These are phyloP conservation scores for Krasilnikovozyma curviuscula DNA, from an alignment of 768 basidiomycete species.

Conservation along the genomic window DNA sequence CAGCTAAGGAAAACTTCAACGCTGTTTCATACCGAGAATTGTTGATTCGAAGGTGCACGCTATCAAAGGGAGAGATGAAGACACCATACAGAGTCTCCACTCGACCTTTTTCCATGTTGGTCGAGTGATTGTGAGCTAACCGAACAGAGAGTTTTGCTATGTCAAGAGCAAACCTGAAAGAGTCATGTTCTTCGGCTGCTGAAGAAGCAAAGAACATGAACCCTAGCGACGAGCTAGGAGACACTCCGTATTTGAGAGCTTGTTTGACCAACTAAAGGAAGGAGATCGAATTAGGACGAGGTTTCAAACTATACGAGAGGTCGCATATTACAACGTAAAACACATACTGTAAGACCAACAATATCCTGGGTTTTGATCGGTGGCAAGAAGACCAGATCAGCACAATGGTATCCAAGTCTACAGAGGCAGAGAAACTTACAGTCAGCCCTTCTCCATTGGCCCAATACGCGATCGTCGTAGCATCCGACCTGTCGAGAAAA, in stretches of 20 bases:
- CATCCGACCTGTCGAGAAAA: neutral
- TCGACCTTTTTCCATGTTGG: neutral
- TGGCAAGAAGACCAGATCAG: too few relatives aligned
- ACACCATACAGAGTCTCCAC: neutral
- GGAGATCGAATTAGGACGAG: neutral
- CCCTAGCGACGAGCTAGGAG: conserved; percentile 46
- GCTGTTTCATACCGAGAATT: conserved; percentile 32
- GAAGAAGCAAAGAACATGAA: conserved; percentile 54
- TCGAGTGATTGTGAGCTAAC: conserved; percentile 40
- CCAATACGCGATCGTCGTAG: conserved; percentile 49
- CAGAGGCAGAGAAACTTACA: too few relatives aligned
- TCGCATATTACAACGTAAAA: too few relatives aligned
- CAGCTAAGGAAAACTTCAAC: neutral
- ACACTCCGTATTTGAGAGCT: conserved; percentile 40
- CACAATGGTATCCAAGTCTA: too few relatives aligned
- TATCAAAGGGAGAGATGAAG: conserved; percentile 44
- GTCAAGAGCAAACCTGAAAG: conserved; percentile 49
- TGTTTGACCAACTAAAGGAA: conserved; percentile 5
- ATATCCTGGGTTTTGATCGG: too few relatives aligned
- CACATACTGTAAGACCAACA: too few relatives aligned
- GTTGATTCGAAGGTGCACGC: conserved; percentile 44
- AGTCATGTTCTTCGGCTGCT: conserved; percentile 41
- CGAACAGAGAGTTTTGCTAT: conserved; percentile 46
- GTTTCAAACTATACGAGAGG: too few relatives aligned
- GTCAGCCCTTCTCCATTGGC: conserved; percentile 38